Evolutionary conservation across 2,329 filamentous ascomycete genomes (phyloP).

Genomic region (Colletotrichum brevisporum): DNA sequence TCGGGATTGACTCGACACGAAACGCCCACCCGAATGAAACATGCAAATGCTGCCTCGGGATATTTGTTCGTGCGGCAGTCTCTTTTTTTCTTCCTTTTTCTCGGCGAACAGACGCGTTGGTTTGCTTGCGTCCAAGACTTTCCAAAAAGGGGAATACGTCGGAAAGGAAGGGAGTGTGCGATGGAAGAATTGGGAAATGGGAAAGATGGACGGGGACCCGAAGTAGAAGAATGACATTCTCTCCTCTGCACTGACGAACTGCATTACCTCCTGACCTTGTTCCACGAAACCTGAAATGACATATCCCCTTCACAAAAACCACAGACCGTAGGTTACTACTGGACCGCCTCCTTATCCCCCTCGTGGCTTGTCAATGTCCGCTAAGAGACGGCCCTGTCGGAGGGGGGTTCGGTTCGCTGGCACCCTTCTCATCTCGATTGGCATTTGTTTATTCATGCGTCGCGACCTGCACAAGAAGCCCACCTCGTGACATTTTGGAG

Average conservation of each 20-base stretch:
- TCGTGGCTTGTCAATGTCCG: not conserved
- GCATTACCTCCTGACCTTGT: too few relatives aligned
- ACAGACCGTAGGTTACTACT: not conserved
- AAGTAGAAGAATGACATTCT: not conserved
- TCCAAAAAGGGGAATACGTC: not conserved
- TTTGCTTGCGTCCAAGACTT: too few relatives aligned
- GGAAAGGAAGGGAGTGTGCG: not conserved
- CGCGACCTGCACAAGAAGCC: constrained; percentile 18
- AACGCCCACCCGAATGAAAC: constrained; percentile 33
- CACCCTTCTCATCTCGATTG: constrained; percentile 31
- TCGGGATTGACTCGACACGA: constrained; percentile 16
- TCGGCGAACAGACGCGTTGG: not conserved
- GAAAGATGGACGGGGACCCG: not conserved
- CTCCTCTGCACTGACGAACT: too few relatives aligned
- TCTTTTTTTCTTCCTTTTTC: too few relatives aligned
- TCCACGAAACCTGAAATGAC: constrained; percentile 21
- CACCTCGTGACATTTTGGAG: constrained; percentile 14
- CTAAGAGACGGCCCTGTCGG: not conserved
- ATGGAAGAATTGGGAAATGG: not conserved
- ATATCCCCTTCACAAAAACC: constrained; percentile 6
- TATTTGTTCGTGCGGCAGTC: too few relatives aligned
- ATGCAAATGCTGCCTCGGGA: constrained; percentile 1
- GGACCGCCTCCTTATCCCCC: not conserved
- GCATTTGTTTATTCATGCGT: constrained; percentile 41
- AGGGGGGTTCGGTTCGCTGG: too few relatives aligned